A percentile compares a stretch with the other conserved stretches of the same genome.
Conservation (phyloP, 108 stramenopile species). For the Nitzschia sp. region DNA sequence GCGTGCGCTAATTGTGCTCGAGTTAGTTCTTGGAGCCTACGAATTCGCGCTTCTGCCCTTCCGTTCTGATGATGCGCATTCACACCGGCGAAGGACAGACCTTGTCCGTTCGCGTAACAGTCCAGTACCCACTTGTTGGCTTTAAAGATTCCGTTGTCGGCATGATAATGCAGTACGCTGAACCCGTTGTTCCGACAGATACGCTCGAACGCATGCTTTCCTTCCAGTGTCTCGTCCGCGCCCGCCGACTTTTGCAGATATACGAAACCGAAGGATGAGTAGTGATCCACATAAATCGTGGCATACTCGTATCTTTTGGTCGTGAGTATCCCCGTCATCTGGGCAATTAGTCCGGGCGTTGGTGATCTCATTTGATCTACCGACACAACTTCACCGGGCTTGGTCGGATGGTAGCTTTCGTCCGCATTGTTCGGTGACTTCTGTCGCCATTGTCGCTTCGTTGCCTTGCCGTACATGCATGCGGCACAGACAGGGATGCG, state of each 20-base stretch:
- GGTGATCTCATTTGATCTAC: slow-evolving; percentile 52
- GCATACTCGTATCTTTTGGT: slow-evolving; percentile 36
- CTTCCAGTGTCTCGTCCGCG: slow-evolving; percentile 40
- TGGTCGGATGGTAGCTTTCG: background rate
- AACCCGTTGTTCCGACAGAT: slow-evolving; percentile 6
- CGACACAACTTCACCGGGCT: slow-evolving; percentile 37
- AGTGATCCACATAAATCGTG: slow-evolving; percentile 44
- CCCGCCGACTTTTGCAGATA: slow-evolving; percentile 36
- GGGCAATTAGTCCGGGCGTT: slow-evolving; percentile 47
- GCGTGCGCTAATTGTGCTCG: slow-evolving; percentile 55
- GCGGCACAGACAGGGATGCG: slow-evolving; percentile 34
- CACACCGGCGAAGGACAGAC: slow-evolving; percentile 48
- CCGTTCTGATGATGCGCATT: slow-evolving; percentile 61
- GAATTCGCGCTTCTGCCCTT: slow-evolving; percentile 44
- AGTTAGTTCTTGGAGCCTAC: slow-evolving; percentile 42
- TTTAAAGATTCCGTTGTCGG: slow-evolving; percentile 59
- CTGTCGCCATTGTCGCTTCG: slow-evolving; percentile 9
- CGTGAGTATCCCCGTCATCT: slow-evolving; percentile 43
- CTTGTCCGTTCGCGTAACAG: slow-evolving; percentile 25
- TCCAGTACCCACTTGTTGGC: slow-evolving; percentile 31
- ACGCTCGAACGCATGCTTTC: slow-evolving; percentile 43
- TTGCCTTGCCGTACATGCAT: slow-evolving; percentile 28
- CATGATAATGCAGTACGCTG: slow-evolving; percentile 45
- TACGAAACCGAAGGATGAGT: slow-evolving; percentile 29
- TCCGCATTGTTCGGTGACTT: slow-evolving; percentile 1